Evolutionary conservation across 1,284 basidiomycete genomes (phyloP).

Genomic region (Irpex sp.): DNA sequence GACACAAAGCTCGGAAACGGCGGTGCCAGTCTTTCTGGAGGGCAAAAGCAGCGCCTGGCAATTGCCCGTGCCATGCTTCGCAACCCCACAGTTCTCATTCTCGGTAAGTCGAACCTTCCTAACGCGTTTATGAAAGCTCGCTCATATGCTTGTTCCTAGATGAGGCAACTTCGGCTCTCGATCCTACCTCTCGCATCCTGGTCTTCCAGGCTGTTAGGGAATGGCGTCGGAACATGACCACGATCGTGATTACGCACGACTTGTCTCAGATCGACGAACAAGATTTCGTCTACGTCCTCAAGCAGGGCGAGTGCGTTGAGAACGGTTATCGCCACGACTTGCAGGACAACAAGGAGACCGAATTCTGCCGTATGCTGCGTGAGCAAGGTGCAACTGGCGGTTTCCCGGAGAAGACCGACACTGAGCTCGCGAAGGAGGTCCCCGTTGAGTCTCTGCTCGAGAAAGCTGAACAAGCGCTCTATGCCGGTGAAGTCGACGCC

Average conservation of each 20-base stretch:
- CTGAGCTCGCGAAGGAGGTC: conserved; percentile 23
- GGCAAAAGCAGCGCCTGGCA: conserved; percentile 90
- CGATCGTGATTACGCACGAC: conserved; percentile 96
- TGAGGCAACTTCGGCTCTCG: conserved; percentile 95
- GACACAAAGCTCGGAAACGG: conserved; percentile 78
- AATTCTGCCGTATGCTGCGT: conserved; percentile 55
- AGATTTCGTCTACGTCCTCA: conserved; percentile 94
- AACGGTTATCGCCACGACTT: conserved; percentile 84
- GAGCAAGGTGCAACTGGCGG: conserved; percentile 49
- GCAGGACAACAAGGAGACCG: conserved; percentile 49
- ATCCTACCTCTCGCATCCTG: conserved; percentile 82
- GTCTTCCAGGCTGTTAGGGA: conserved; percentile 87
- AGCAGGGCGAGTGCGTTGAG: conserved; percentile 78
- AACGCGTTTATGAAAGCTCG: neutral
- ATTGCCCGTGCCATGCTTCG: conserved; percentile 87
- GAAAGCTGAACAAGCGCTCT: conserved; percentile 29
- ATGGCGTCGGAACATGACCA: conserved; percentile 77
- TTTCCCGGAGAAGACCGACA: conserved; percentile 35
- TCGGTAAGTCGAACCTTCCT: conserved; percentile 54
- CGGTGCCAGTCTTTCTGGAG: conserved; percentile 83
- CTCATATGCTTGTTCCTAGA: conserved; percentile 46
- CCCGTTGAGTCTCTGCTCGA: conserved; percentile 39
- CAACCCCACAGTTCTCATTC: conserved; percentile 87
- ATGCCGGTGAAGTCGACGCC: conserved; percentile 20
- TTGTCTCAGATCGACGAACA: conserved; percentile 73